Percentiles rank a stretch among this genome's conserved stretches.
Evolutionary conservation across 2,329 filamentous ascomycete genomes (phyloP).

Genomic region (Neurospora sp.): DNA sequence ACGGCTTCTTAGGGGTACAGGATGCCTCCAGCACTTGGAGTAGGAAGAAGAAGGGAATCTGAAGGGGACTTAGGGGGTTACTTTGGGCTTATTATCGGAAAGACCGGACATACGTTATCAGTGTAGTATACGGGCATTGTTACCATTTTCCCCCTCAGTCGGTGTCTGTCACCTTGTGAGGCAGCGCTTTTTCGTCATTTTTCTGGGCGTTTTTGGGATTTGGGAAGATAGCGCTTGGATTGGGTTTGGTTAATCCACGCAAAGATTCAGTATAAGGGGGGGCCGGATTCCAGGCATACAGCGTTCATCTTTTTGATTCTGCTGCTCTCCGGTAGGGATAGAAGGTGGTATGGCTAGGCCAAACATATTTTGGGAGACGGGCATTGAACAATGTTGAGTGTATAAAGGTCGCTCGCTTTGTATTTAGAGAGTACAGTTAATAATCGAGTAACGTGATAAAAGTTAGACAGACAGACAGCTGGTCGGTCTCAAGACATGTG

Average conservation of each 20-base stretch:
- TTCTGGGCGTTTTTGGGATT: background rate
- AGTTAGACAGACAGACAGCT: background rate
- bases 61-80: background rate
- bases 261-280: background rate
- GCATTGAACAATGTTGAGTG: background rate
- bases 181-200: background rate
- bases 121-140: background rate
- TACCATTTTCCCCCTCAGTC: background rate
- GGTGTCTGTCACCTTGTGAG: background rate
- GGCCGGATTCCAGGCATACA: background rate
- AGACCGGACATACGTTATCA: background rate
- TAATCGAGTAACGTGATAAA: background rate
- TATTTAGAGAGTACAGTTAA: background rate
- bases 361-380: background rate
- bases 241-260: background rate
- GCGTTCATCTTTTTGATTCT: background rate
- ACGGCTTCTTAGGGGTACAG: background rate
- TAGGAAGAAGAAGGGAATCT: background rate
- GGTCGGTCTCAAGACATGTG: background rate
- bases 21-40: background rate
- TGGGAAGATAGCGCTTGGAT: background rate
- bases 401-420: background rate
- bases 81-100: background rate
- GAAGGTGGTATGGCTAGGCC: background rate
- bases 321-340: background rate